A percentile compares a stretch with the other conserved stretches of the same genome.
Conservation (phyloP, 768 basidiomycete species). For the Russula abietina region DNA sequence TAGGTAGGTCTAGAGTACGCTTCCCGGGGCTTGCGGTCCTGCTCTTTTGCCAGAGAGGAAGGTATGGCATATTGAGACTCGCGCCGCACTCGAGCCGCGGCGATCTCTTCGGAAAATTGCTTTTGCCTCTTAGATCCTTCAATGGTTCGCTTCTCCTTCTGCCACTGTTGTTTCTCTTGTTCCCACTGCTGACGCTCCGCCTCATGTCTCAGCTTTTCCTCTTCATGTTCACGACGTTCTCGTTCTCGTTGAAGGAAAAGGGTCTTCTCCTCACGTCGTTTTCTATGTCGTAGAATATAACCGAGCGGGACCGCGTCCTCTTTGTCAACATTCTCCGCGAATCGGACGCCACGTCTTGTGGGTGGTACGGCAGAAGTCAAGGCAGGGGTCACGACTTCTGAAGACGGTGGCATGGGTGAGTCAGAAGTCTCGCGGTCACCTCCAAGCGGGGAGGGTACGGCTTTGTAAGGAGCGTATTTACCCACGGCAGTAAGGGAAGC, state of each 20-base stretch:
- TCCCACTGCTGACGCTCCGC: slow-evolving; percentile 42
- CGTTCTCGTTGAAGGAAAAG: slow-evolving; percentile 55
- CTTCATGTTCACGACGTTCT: slow-evolving; percentile 45
- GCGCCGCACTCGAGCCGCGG: slow-evolving; percentile 23
- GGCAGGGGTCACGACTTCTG: slow-evolving; percentile 10
- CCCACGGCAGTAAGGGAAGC: slow-evolving; percentile 20
- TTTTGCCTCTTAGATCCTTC: slow-evolving; percentile 37
- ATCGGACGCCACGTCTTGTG: slow-evolving; percentile 51
- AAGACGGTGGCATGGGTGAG: slow-evolving; percentile 14
- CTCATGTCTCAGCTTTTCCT: slow-evolving; percentile 36
- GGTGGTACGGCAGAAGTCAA: not conserved
- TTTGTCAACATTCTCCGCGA: slow-evolving; percentile 52
- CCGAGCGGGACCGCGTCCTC: slow-evolving; percentile 63
- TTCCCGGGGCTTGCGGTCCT: slow-evolving; percentile 17
- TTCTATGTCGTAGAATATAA: slow-evolving; percentile 57
- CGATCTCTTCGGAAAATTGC: slow-evolving; percentile 22
- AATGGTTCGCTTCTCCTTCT: slow-evolving; percentile 40
- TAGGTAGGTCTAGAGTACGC: slow-evolving; percentile 22
- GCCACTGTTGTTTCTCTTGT: slow-evolving; percentile 39
- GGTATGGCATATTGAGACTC: slow-evolving; percentile 2
- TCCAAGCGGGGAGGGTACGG: slow-evolving; percentile 48
- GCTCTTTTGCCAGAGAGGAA: slow-evolving; percentile 12
- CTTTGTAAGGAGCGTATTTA: slow-evolving; percentile 32
- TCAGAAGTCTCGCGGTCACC: slow-evolving; percentile 33
- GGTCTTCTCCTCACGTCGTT: slow-evolving; percentile 63